These are phyloP conservation scores for Gracilaria caudata DNA, from an alignment of 23 red algal genomes.

Conservation along the genomic window DNA sequence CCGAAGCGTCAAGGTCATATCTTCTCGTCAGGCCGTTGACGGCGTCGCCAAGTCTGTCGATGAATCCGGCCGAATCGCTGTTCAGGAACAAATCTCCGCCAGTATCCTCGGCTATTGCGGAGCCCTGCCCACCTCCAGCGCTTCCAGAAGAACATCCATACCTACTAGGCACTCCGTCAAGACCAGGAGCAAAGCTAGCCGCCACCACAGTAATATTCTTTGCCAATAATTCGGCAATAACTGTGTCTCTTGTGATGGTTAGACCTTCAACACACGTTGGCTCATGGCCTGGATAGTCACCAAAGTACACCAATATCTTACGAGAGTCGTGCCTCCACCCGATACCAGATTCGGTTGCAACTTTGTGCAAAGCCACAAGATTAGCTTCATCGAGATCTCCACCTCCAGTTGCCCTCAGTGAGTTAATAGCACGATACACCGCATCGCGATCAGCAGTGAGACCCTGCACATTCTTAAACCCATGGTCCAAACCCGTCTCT, in stretches of 20 bases:
- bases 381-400: conserved; percentile 48
- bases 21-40: conserved; percentile 6
- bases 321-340: conserved; percentile 59
- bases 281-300: conserved; percentile 65
- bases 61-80: background rate
- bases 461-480: conserved; percentile 52
- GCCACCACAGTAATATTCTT: conserved; percentile 57
- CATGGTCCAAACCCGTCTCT: conserved; percentile 26
- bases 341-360: conserved; percentile 37
- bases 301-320: conserved; percentile 62
- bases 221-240: conserved; percentile 5
- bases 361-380: conserved; percentile 47
- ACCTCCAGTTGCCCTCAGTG: conserved; percentile 15
- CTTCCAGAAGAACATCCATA: background rate
- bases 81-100: conserved; percentile 37
- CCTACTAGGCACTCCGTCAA: conserved; percentile 22
- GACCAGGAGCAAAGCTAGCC: conserved; percentile 27
- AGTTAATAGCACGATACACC: conserved; percentile 41
- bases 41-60: conserved; percentile 8
- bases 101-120: conserved; percentile 29
- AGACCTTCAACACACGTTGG: conserved; percentile 39
- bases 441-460: conserved; percentile 10
- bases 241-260: conserved; percentile 19
- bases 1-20: conserved; percentile 46
- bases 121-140: conserved; percentile 46